Conservation (phyloP, 345 rosid genomes). For the Boechera retrofracta region DNA sequence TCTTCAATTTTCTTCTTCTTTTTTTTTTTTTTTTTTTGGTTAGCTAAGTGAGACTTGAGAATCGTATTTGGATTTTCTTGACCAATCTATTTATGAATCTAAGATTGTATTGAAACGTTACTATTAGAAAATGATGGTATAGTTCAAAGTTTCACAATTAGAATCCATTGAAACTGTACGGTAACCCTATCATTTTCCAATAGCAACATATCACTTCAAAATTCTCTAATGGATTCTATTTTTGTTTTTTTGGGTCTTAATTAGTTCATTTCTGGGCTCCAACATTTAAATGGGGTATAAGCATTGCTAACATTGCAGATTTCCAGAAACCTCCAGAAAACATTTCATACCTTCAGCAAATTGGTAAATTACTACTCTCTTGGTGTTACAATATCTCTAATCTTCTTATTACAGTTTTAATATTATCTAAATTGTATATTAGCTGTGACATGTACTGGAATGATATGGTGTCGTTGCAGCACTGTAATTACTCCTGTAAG, state of each 20-base stretch:
- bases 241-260: not conserved
- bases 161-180: not conserved
- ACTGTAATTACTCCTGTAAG: constrained; percentile 82
- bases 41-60: not conserved
- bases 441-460: constrained; percentile 79
- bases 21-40: not conserved
- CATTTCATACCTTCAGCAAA: constrained; percentile 56
- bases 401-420: not conserved
- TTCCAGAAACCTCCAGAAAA: constrained; percentile 56
- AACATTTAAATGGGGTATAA: constrained; percentile 59
- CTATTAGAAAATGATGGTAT: not conserved
- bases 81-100: not conserved
- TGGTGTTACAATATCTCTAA: not conserved
- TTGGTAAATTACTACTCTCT: constrained; percentile 27
- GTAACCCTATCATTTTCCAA: not conserved
- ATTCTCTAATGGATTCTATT: not conserved
- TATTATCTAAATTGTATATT: constrained; percentile 6
- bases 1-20: not conserved
- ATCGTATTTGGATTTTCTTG: not conserved
- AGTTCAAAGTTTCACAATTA: not conserved
- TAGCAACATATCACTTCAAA: not conserved
- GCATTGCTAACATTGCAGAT: constrained; percentile 59
- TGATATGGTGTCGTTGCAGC: constrained; percentile 81
- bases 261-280: constrained; percentile 79
- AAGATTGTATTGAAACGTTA: not conserved